Evolutionary conservation across 2,329 filamentous ascomycete species (phyloP).

Genomic region (Fusarium secorum): DNA sequence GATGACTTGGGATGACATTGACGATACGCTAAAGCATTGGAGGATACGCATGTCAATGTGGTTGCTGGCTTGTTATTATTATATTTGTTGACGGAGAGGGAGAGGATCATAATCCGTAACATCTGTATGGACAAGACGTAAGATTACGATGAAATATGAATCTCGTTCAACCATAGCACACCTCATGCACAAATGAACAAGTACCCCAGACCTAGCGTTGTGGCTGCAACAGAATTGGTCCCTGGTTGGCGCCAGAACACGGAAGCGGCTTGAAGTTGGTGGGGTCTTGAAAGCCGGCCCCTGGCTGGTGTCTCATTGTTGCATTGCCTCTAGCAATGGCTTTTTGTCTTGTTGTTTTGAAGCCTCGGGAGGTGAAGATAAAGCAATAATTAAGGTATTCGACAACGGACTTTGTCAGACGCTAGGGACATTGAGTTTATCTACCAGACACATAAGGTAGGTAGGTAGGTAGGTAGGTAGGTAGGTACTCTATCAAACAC

Average conservation of each 20-base stretch:
- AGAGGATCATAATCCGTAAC: not conserved
- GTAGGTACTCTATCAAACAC: not conserved
- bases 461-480: too few species aligned
- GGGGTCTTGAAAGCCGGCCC: slow-evolving; percentile 18
- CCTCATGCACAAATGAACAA: slow-evolving; percentile 11
- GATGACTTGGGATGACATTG: not conserved
- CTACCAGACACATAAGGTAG: not conserved
- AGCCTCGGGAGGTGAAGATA: not conserved
- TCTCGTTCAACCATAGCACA: not conserved
- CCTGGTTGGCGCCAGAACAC: slow-evolving; percentile 17
- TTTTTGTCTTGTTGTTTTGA: not conserved
- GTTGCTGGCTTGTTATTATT: not conserved
- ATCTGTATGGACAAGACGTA: not conserved
- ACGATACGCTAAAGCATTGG: slow-evolving; percentile 22
- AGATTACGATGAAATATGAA: slow-evolving; percentile 4
- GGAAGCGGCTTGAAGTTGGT: slow-evolving; percentile 34
- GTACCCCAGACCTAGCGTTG: slow-evolving; percentile 36
- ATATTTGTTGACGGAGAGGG: not conserved
- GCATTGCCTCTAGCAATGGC: slow-evolving; percentile 1
- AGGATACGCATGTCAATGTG: not conserved
- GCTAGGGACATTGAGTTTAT: not conserved
- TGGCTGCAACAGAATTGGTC: slow-evolving; percentile 27
- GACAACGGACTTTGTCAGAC: not conserved
- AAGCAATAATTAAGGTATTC: not conserved
- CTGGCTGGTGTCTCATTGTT: slow-evolving; percentile 21